Evolutionary conservation across 2,329 filamentous ascomycete species (phyloP), one percentile per base, ranked within the genome.

Genomic region (Lecanicillium sp.): DNA sequence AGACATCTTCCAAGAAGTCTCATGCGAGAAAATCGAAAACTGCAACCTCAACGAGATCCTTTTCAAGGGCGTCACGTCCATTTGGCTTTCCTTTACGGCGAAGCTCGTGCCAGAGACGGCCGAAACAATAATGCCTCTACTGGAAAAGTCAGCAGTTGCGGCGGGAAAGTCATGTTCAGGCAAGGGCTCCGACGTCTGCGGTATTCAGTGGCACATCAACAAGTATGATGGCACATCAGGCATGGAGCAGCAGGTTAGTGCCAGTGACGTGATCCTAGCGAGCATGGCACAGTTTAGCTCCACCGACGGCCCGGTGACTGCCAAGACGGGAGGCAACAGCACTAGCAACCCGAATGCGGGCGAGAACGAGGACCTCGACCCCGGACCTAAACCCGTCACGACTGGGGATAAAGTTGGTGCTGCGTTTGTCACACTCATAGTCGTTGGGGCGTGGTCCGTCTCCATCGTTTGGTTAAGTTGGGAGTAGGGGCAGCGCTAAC

Each of bases 11-110:
- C 6, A 25, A 25, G 78, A 82, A 47, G 47, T 50, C 28, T 59
- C 62, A 9, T 40, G 38, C 31, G 38, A 35, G 17, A 2, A 15
- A 11, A 63, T 45, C 4, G 50, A 49, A 22, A 72, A 62, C 4
- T 85, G 80, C 60, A 74, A 74, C 46, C 68, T 68, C 32, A 81
- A 84, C 46, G 76, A 82, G 58, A 60, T 70, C 41, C 70, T 72
- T 5, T 81, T 79, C 65, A 80, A 80, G 50, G 76, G 74, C 14
- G 70, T 76, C 36, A 59, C 80, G 16, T 63, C 71, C 20, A 66
- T 70, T 15, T 78, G 73, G 70, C 66, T 80, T 47, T 68, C 70
- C 6, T 60, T 66, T 33, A 65, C 69, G 3, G 66, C 68, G 3
- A 62, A 74, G 42, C 47, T 80, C 19, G 73, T 74, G 2, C 75